phyloP scores from a whole-genome alignment of 495 filamentous ascomycete genomes.

The Trichoderma parareesei region DNA sequence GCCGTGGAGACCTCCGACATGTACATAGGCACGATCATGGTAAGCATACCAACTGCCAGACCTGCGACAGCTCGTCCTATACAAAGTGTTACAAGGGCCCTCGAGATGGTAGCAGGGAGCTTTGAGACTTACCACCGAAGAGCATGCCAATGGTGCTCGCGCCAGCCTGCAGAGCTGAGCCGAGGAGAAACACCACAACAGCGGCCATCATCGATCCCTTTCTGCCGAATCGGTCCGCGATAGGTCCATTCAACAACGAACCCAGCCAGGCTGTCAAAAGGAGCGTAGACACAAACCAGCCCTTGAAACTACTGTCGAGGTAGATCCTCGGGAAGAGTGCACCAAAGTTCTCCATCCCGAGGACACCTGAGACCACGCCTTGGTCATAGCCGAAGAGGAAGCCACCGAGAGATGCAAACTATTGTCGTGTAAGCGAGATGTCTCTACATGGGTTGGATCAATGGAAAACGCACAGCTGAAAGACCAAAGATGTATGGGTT shows the following conservation, averaged over 20 bases:
- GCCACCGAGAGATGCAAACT: constrained; percentile 31
- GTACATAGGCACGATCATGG: constrained; percentile 38
- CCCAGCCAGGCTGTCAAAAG: constrained; percentile 20
- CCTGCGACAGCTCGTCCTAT: constrained; percentile 41
- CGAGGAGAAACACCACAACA: constrained; percentile 21
- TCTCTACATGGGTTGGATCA: not conserved
- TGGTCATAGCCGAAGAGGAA: constrained; percentile 37
- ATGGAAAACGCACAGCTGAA: constrained; percentile 26
- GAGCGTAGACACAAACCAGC: constrained; percentile 21
- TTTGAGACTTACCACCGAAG: constrained; percentile 21
- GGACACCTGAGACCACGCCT: constrained; percentile 46
- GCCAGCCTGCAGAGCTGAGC: constrained; percentile 34
- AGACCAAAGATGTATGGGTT: constrained; percentile 37
- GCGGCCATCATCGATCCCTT: constrained; percentile 22
- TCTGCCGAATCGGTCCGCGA: constrained; percentile 23
- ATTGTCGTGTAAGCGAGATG: not conserved
- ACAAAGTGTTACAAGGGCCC: not conserved
- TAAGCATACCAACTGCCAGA: constrained; percentile 29
- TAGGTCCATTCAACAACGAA: constrained; percentile 21
- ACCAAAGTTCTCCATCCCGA: constrained; percentile 36
- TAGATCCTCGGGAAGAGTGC: constrained; percentile 19
- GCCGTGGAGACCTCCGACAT: constrained; percentile 49
- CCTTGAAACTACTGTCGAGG: constrained; percentile 17
- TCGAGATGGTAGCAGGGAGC: constrained; percentile 13
- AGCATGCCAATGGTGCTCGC: constrained; percentile 31